Evolutionary conservation across 2,329 filamentous ascomycete species (phyloP), one percentile per base, ranked within the genome.

Genomic region (Cryoendolithus antarcticus): DNA sequence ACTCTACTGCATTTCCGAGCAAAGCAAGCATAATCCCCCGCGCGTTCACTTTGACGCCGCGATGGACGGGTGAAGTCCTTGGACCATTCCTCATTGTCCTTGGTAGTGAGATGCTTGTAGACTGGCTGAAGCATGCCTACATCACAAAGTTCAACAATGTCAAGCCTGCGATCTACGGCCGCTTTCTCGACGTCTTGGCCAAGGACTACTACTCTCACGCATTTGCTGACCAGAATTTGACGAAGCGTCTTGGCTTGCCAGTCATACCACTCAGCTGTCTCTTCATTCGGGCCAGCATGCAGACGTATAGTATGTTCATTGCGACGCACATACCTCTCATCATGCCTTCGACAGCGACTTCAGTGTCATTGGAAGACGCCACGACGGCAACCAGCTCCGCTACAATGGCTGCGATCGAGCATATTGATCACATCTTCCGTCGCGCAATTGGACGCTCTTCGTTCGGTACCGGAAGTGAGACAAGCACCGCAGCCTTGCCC

Each of bases 141-240:
- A 93, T 98, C 58, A 88, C 80, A 57, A 98, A 98, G 58, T 98
- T 98, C 67, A 98, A 98, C 69, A 94, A 93, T 52, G 86, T 88
- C 49, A 89, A 91, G 47, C 91, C 91, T 3, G 76, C 74, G 5
- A 82, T 98, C 40, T 98, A 98, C 59, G 75, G 77, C 38, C 77
- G 86, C 15, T 94, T 91, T 56, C 72, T 96, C 10, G 93, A 98
- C 55, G 84, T 98, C 4, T 66, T 98, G 6, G 88, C 86, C 48
- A 96, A 96, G 60, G 91, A 98, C 59, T 98, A 98, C 62, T 98
- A 98, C 58, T 89, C 86, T 1, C 89, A 95, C 57, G 89, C 89
- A 3, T 98, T 98, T 56, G 78, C 80, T 9, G 82, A 93, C 15
- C 88, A 91, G 19, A 89, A 93, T 15, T 68, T 98, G 2, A 94